These are phyloP conservation scores for Heliophila coronopifolia DNA, from an alignment of 441 rosid genomes.

Conservation along the genomic window DNA sequence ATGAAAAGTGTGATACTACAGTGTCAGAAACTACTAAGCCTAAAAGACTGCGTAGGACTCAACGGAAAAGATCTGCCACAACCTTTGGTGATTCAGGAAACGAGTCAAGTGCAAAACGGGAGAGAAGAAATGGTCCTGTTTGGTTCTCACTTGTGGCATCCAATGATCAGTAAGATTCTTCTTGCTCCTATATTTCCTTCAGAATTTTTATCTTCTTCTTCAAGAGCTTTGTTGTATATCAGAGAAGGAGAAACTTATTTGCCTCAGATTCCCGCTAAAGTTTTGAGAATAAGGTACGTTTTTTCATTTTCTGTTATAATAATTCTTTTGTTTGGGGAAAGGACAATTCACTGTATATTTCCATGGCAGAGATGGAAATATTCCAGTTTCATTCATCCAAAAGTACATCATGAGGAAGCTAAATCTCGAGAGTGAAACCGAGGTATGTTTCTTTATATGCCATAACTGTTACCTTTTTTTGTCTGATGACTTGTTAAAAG, in stretches of 20 bases:
- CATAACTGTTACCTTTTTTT: no score
- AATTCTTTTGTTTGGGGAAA: no score
- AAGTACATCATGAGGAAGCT: constrained; percentile 85
- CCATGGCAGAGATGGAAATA: constrained; percentile 70
- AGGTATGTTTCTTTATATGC: constrained; percentile 46
- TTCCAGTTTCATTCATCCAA: constrained; percentile 76
- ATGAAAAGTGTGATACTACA: constrained; percentile 39
- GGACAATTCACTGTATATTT: no score
- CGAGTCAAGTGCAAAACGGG: constrained; percentile 33
- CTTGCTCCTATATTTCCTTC: constrained; percentile 3
- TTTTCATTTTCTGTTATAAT: constrained; percentile 17
- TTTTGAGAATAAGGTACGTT: constrained; percentile 54
- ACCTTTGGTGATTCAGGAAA: constrained; percentile 35
- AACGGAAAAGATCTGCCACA: constrained; percentile 40
- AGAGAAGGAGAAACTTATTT: constrained; percentile 56
- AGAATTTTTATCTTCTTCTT: constrained; percentile 1
- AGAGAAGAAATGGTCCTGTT: constrained; percentile 47
- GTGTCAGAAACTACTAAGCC: constrained; percentile 39
- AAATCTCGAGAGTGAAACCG: constrained; percentile 66
- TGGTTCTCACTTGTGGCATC: constrained; percentile 69
- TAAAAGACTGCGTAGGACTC: constrained; percentile 48
- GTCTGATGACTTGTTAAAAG: no score
- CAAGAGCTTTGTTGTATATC: constrained; percentile 27
- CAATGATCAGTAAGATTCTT: constrained; percentile 51
- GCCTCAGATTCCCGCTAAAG: constrained; percentile 53